Base-by-base conservation (phyloP, 2,329 filamentous ascomycete genomes). In the Trichoderma aggressivum region DNA sequence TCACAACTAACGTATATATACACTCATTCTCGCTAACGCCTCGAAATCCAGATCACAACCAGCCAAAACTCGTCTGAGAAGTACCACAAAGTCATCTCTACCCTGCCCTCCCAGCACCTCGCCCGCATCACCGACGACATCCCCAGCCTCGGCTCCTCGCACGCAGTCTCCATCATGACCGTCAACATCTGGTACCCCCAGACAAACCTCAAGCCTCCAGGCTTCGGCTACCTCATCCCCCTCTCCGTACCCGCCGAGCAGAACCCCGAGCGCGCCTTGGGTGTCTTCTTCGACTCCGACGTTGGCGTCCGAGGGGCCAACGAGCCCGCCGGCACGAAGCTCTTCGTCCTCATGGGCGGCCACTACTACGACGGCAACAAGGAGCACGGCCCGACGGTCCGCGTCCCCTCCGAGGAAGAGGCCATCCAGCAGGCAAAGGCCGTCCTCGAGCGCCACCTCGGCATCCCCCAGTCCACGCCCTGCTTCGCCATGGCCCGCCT, bases 281-380 rank as follows among this genome's bases (percentile, higher is more conserved):
- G 96, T 73, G 94, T 98, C 66, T 92, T 98, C 72, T 98, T 98
- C 80, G 94, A 97, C 81, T 93, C 90, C 3, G 90, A 93, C 74
- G 87, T 82, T 34, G 73, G 78, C 69, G 74, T 75, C 56, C 76
- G 81, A 62, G 87, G 86, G 21, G 85, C 88, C 75, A 88, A 91
- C 78, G 80, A 81, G 72, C 80, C 80, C n/a, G 74, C 75, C 43
- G 94, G 93, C 28, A 97, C 94, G 16, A 97, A 97, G 80, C 82
- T 98, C 67, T 97, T 95, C 18, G 92, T 98, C 75, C 97, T 99
- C 90, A 84, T 99, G 70, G 96, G 96, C 72, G 96, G 96, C 1
- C 94, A 98, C 82, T 94, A 93, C 87, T 98, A 94, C 79, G 87
- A 84, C 71, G 89, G 86, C 78, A 87, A 84, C 71, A 77, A 74